Percentiles rank a stretch among this genome's conserved stretches.
Evolutionary conservation across 352 stramenopile genomes (phyloP).

Genomic region (Achlya hypogyna): DNA sequence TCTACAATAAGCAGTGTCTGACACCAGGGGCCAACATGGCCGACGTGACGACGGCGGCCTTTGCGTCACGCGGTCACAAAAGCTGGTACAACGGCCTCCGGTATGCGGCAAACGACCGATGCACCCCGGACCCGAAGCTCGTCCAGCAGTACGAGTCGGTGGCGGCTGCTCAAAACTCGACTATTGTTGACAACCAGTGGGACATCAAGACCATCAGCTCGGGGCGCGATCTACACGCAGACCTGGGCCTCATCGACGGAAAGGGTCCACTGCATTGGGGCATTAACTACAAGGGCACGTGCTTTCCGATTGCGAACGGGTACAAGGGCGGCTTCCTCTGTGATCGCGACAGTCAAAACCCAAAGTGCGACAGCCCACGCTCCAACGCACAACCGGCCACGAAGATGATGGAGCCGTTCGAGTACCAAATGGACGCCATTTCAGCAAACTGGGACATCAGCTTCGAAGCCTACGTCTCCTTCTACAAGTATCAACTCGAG

Average conservation of each 20-base stretch:
- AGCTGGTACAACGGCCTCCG: conserved; percentile 52
- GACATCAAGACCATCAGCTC: conserved; percentile 29
- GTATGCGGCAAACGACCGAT: conserved; percentile 31
- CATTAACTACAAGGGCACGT: conserved; percentile 29
- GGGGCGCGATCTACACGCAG: conserved; percentile 36
- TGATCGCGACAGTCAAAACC: conserved; percentile 29
- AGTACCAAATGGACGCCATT: conserved; percentile 73
- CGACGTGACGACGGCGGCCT: conserved; percentile 32
- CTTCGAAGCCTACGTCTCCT: conserved; percentile 45
- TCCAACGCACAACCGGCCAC: conserved; percentile 27
- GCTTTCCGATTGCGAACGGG: conserved; percentile 24
- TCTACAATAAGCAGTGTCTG: conserved; percentile 32
- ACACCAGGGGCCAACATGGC: conserved; percentile 42
- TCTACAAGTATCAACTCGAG: conserved; percentile 56
- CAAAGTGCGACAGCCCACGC: conserved; percentile 36
- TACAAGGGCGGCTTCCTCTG: conserved; percentile 30
- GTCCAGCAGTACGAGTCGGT: conserved; percentile 30
- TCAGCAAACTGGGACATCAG: conserved; percentile 65
- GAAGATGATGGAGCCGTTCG: conserved; percentile 53
- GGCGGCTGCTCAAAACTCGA: neutral
- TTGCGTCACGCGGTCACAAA: conserved; percentile 28
- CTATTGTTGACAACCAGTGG: conserved; percentile 35
- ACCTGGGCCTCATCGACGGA: conserved; percentile 30
- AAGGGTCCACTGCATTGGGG: conserved; percentile 25
- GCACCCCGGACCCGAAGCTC: conserved; percentile 21